Conservation (phyloP, 1,139 yeast genomes). For the Kluyveromyces sp. region DNA sequence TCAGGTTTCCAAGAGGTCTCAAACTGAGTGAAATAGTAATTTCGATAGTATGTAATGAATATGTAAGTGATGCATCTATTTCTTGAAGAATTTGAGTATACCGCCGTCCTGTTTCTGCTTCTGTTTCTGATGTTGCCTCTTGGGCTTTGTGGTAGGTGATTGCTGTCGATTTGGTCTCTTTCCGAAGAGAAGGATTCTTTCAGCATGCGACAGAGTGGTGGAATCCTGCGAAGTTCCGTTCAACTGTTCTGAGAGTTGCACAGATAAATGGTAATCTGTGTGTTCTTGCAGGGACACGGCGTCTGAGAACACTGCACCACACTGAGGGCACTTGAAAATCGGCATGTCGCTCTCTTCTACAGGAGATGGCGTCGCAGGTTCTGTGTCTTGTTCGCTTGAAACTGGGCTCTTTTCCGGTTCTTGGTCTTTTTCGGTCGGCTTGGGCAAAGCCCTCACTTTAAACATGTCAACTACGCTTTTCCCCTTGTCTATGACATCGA, state of each 20-base stretch:
- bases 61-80: background rate
- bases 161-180: slow-evolving; percentile 1
- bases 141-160: background rate
- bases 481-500: slow-evolving; percentile 39
- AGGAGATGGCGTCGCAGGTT: background rate
- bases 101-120: background rate
- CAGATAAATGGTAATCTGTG: slow-evolving; percentile 28
- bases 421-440: too few relatives aligned
- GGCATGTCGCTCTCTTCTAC: background rate
- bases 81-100: slow-evolving; percentile 6
- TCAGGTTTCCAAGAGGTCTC: background rate
- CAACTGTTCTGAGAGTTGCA: slow-evolving; percentile 26
- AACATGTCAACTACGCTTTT: slow-evolving; percentile 48
- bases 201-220: slow-evolving; percentile 24
- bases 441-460: too few relatives aligned
- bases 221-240: slow-evolving; percentile 26
- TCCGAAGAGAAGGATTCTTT: slow-evolving; percentile 23
- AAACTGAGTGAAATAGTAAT: background rate
- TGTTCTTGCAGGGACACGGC: slow-evolving; percentile 25
- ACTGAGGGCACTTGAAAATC: slow-evolving; percentile 15
- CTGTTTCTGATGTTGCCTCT: background rate
- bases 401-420: background rate
- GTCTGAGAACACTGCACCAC: slow-evolving; percentile 15
- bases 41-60: background rate
- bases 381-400: too few relatives aligned